Percentiles rank a stretch among this genome's conserved stretches.
phyloP scores from a whole-genome alignment of 306 rosid species.

The Pyrus betulifolia region DNA sequence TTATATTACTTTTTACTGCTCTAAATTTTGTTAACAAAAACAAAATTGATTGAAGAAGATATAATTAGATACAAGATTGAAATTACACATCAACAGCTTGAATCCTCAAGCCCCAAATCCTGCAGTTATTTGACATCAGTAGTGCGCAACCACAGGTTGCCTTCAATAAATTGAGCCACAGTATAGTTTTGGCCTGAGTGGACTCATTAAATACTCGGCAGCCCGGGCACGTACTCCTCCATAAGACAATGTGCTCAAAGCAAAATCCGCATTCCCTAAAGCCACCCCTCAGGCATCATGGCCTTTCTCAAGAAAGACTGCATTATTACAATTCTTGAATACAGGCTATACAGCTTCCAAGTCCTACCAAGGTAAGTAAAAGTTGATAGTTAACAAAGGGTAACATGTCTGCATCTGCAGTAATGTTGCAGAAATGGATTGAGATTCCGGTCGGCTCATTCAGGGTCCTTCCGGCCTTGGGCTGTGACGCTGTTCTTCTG shows the following conservation, averaged over 20 bases:
- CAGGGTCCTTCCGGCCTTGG: conserved; percentile 70
- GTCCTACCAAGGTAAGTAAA: conserved; percentile 70
- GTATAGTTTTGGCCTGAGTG: conserved; percentile 34
- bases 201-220: conserved; percentile 45
- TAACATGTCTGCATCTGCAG: conserved; percentile 53
- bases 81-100: background rate
- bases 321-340: conserved; percentile 60
- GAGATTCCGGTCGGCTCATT: conserved; percentile 72
- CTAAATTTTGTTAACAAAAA: background rate
- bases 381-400: conserved; percentile 15
- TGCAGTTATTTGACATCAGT: conserved; percentile 58
- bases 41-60: background rate
- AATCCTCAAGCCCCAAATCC: conserved; percentile 26
- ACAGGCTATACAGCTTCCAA: conserved; percentile 37
- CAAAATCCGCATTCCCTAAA: conserved; percentile 57
- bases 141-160: conserved; percentile 66
- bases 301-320: conserved; percentile 39
- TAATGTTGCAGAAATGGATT: conserved; percentile 65
- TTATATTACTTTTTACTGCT: background rate
- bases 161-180: conserved; percentile 57
- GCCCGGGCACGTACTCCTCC: conserved; percentile 77
- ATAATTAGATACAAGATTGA: background rate
- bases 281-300: conserved; percentile 68
- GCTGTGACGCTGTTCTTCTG: conserved; percentile 90
- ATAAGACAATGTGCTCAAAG: conserved; percentile 48